phyloP scores from a whole-genome alignment of 257 asterid species.

The Solanum dulcamara region DNA sequence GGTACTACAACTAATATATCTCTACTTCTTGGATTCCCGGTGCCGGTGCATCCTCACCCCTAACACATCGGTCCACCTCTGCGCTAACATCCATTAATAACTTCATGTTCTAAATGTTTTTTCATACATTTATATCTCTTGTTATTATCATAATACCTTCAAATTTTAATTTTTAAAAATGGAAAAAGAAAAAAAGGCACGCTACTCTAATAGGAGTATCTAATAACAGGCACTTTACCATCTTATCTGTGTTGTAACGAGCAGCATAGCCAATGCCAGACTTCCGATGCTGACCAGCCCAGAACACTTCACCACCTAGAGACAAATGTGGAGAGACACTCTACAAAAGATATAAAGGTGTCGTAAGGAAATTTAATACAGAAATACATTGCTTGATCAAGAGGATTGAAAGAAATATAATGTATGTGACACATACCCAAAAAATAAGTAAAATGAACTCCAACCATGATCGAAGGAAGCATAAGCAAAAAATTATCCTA shows the following conservation, averaged over 20 bases:
- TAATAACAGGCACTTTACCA: slow-evolving; percentile 30
- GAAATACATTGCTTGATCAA: neutral
- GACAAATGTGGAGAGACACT: slow-evolving; percentile 70
- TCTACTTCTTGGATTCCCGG: neutral
- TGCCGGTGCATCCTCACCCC: neutral
- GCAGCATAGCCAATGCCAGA: slow-evolving; percentile 90
- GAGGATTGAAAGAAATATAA: neutral
- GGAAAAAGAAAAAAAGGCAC: no score
- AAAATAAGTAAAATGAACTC: neutral
- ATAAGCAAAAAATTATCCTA: neutral
- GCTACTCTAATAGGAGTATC: neutral
- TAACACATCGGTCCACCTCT: neutral
- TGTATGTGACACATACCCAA: neutral
- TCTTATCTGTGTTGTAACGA: slow-evolving; percentile 85
- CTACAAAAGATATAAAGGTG: slow-evolving; percentile 29
- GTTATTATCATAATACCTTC: neutral
- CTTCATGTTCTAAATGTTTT: neutral
- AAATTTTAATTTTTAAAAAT: neutral
- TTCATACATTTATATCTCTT: neutral
- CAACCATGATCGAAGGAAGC: neutral
- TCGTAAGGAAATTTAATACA: neutral
- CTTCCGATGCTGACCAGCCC: slow-evolving; percentile 97
- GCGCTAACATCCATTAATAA: neutral
- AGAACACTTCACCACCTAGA: slow-evolving; percentile 89
- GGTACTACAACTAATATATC: neutral